Percentiles rank a stretch among this genome's conserved stretches.
Conservation (phyloP, 495 filamentous ascomycete species). For the Tuber magnatum region DNA sequence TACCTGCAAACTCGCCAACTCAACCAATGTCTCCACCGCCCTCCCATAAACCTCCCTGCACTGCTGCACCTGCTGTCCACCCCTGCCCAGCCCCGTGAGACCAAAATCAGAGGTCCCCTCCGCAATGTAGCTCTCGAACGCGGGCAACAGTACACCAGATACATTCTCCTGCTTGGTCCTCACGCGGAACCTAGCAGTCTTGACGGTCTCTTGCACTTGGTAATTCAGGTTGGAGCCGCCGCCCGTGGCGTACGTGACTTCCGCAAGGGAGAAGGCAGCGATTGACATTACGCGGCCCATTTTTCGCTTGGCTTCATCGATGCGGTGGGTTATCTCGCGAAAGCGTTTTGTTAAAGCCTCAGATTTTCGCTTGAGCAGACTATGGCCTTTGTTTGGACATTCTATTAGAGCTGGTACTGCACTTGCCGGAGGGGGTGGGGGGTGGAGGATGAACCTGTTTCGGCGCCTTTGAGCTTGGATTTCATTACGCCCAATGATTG, state of each 20-base stretch:
- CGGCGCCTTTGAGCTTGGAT: slow-evolving; percentile 93
- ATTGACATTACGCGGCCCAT: slow-evolving; percentile 99
- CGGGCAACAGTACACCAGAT: slow-evolving; percentile 84
- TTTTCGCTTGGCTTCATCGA: slow-evolving; percentile 98
- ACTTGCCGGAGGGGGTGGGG: slow-evolving; percentile 57
- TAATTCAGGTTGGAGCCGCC: slow-evolving; percentile 75
- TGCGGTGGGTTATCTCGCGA: slow-evolving; percentile 85
- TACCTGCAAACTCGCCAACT: slow-evolving; percentile 87
- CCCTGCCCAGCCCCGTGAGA: slow-evolving; percentile 91
- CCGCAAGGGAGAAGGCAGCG: slow-evolving; percentile 92
- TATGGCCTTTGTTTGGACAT: slow-evolving; percentile 54
- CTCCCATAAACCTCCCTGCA: slow-evolving; percentile 96
- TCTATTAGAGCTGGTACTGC: slow-evolving; percentile 6
- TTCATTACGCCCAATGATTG: slow-evolving; percentile 98
- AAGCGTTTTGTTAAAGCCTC: slow-evolving; percentile 74
- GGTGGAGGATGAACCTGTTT: slow-evolving; percentile 46
- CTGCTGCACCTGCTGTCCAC: slow-evolving; percentile 91
- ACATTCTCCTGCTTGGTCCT: slow-evolving; percentile 97
- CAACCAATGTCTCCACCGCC: slow-evolving; percentile 92
- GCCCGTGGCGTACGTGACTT: slow-evolving; percentile 95
- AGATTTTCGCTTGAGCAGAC: slow-evolving; percentile 80
- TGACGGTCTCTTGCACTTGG: slow-evolving; percentile 93
- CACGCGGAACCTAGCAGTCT: slow-evolving; percentile 82
- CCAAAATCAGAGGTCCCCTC: slow-evolving; percentile 95
- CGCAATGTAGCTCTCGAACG: slow-evolving; percentile 79